Evolutionary conservation across 1,139 yeast genomes (phyloP).

Genomic region (Diutina mesorugosa): DNA sequence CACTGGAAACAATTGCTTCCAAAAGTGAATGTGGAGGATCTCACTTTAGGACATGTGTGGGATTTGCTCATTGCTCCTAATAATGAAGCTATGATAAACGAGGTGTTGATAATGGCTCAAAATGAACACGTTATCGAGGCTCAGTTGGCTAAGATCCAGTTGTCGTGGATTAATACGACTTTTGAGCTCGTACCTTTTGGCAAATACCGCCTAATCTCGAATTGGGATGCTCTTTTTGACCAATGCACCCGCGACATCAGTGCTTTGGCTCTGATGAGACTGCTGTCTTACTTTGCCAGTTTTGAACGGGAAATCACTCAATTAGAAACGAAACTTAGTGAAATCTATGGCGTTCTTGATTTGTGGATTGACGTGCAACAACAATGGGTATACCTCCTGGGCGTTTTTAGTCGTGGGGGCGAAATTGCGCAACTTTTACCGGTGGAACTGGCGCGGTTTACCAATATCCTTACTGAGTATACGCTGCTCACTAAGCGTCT

Average conservation of each 20-base stretch:
- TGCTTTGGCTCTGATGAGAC: slow-evolving; percentile 56
- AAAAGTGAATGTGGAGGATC: not conserved
- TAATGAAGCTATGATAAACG: slow-evolving; percentile 35
- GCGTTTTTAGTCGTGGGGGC: slow-evolving; percentile 45
- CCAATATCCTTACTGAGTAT: slow-evolving; percentile 51
- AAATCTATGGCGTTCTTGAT: slow-evolving; percentile 42
- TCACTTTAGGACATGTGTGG: slow-evolving; percentile 53
- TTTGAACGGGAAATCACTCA: slow-evolving; percentile 49
- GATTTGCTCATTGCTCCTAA: slow-evolving; percentile 29
- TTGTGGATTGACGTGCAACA: slow-evolving; percentile 76
- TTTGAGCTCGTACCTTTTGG: slow-evolving; percentile 47
- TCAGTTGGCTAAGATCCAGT: slow-evolving; percentile 32
- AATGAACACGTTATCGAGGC: slow-evolving; percentile 62
- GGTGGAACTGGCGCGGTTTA: slow-evolving; percentile 56
- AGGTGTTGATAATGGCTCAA: slow-evolving; percentile 50
- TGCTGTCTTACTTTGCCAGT: slow-evolving; percentile 47
- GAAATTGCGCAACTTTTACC: slow-evolving; percentile 59
- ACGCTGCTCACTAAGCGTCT: slow-evolving; percentile 37
- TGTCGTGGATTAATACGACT: slow-evolving; percentile 33
- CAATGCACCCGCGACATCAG: slow-evolving; percentile 49
- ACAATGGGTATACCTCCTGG: slow-evolving; percentile 82
- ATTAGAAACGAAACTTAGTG: slow-evolving; percentile 45
- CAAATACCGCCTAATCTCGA: slow-evolving; percentile 44
- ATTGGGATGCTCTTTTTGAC: slow-evolving; percentile 57
- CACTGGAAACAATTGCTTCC: not conserved